phyloP scores from a whole-genome alignment of 2,329 filamentous ascomycete species.

The Fusarium floridanum region DNA sequence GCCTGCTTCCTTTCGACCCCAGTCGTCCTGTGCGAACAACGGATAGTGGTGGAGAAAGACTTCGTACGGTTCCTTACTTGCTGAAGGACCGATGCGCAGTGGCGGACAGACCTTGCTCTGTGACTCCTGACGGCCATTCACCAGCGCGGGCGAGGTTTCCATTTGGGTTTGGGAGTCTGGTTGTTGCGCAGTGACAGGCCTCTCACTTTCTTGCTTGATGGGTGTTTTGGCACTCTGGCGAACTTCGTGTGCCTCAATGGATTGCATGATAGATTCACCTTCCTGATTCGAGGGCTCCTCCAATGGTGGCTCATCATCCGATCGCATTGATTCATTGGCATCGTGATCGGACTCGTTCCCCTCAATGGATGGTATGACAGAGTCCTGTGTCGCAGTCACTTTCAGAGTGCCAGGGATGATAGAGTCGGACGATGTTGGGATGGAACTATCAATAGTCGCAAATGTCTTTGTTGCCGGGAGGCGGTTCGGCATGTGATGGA shows the following conservation, averaged over 20 bases:
- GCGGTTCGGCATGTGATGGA: conserved; percentile 24
- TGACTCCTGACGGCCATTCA: background rate
- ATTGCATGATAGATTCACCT: background rate
- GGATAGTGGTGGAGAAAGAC: conserved; percentile 60
- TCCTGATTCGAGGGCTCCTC: background rate
- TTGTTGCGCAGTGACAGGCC: background rate
- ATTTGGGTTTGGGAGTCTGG: background rate
- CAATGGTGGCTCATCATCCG: conserved; percentile 13
- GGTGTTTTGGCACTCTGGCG: background rate
- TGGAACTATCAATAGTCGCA: conserved; percentile 41
- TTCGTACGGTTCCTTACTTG: conserved; percentile 49
- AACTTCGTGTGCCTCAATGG: background rate
- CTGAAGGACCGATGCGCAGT: conserved; percentile 19
- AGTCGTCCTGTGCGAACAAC: conserved; percentile 55
- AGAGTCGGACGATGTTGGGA: conserved; percentile 47
- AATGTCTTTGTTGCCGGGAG: conserved; percentile 45
- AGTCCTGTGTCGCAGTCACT: conserved; percentile 34
- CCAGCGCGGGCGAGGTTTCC: background rate
- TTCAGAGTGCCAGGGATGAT: conserved; percentile 46
- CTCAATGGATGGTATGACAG: conserved; percentile 41
- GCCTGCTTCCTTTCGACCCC: conserved; percentile 43
- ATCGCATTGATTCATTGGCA: conserved; percentile 24
- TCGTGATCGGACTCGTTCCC: conserved; percentile 13
- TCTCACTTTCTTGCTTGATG: background rate
- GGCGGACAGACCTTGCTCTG: background rate